Evolutionary conservation across 345 rosid genomes (phyloP).

Genomic region (Eutrema yunnanense): DNA sequence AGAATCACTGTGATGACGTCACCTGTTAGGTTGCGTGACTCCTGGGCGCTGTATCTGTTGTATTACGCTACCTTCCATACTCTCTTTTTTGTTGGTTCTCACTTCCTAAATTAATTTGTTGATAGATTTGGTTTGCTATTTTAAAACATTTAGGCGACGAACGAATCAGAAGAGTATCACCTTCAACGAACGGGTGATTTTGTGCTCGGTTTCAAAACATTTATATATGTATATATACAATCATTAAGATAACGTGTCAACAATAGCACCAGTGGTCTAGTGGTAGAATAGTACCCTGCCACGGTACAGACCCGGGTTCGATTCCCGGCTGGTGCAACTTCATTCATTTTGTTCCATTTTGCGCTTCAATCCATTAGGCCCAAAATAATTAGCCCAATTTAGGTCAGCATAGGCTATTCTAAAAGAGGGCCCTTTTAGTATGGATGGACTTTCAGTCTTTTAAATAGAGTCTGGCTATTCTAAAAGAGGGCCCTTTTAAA

Average conservation of each 20-base stretch:
- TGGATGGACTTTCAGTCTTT: background rate
- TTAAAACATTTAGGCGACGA: background rate
- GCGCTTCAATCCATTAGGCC: background rate
- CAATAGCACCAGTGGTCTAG: slow-evolving; percentile 56
- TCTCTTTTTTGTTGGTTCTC: background rate
- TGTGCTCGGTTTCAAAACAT: background rate
- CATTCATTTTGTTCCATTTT: background rate
- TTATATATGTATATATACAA: too few species aligned
- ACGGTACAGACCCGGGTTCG: slow-evolving; percentile 69
- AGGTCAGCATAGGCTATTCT: background rate
- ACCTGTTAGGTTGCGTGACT: slow-evolving; percentile 36
- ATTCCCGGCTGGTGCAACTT: slow-evolving; percentile 59
- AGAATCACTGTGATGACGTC: slow-evolving; percentile 31
- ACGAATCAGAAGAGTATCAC: background rate
- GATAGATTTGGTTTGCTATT: background rate
- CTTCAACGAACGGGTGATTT: background rate
- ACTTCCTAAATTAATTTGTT: background rate
- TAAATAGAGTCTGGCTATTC: background rate
- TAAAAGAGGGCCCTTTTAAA: too few species aligned
- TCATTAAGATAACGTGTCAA: fast-evolving
- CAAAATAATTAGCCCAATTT: background rate
- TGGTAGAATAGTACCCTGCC: slow-evolving; percentile 70
- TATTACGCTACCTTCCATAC: slow-evolving; percentile 3
- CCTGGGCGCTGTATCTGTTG: slow-evolving; percentile 31
- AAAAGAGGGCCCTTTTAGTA: too few species aligned